phyloP scores from a whole-genome alignment of 2,329 filamentous ascomycete species.

The Monilinia laxa region DNA sequence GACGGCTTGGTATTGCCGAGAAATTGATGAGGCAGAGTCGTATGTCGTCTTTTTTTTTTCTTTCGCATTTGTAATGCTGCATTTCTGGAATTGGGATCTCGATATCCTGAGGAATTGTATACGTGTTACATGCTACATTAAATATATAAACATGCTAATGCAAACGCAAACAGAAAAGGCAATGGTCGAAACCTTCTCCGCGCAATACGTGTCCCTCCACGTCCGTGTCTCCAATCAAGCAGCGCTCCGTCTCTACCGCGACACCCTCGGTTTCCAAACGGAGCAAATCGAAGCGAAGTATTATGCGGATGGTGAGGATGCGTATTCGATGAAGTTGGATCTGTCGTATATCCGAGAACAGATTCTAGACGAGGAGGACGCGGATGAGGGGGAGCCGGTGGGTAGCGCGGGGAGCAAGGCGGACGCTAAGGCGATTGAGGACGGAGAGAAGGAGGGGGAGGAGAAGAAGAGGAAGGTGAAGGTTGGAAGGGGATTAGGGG shows the following conservation, averaged over 20 bases:
- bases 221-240: slow-evolving; percentile 92
- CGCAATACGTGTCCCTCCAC: slow-evolving; percentile 91
- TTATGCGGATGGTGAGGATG: slow-evolving; percentile 97
- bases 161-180: slow-evolving; percentile 65
- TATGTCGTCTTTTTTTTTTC: slow-evolving; percentile 49
- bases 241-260: slow-evolving; percentile 86
- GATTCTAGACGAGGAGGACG: slow-evolving; percentile 46
- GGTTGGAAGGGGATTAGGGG: slow-evolving; percentile 76
- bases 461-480: slow-evolving; percentile 79
- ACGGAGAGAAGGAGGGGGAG: slow-evolving; percentile 64
- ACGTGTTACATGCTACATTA: not conserved
- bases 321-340: slow-evolving; percentile 90
- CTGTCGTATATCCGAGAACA: slow-evolving; percentile 58
- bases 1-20: slow-evolving; percentile 87
- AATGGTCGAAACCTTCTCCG: slow-evolving; percentile 93
- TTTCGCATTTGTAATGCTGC: not conserved
- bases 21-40: slow-evolving; percentile 96
- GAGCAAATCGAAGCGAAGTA: slow-evolving; percentile 87
- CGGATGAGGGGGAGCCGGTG: slow-evolving; percentile 66
- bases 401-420: slow-evolving; percentile 59
- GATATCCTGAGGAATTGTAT: too few relatives aligned
- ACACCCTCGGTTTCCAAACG: slow-evolving; percentile 85
- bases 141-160: not conserved
- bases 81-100: too few relatives aligned
- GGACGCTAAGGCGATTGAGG: slow-evolving; percentile 52